These are phyloP conservation scores for Dryadomyces quercus-mongolicae DNA, from an alignment of 2,329 filamentous ascomycete species.

Conservation along the genomic window DNA sequence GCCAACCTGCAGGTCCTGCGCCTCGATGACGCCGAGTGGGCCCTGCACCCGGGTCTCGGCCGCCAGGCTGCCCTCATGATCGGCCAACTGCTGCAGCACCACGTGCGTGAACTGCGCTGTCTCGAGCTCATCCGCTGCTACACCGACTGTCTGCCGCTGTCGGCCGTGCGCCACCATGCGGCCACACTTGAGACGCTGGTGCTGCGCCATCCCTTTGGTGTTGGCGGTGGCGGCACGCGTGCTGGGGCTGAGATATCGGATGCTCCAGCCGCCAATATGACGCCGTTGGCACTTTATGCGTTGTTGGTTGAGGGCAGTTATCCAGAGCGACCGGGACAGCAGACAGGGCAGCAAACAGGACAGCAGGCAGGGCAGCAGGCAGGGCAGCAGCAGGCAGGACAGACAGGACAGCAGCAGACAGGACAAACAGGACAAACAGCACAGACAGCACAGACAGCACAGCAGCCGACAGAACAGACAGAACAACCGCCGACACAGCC, in stretches of 20 bases:
- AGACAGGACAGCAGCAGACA: too few relatives aligned
- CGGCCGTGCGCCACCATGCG: constrained; percentile 26
- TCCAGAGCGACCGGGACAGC: background rate
- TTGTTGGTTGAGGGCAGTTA: background rate
- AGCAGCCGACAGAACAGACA: too few relatives aligned
- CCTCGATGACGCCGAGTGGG: constrained; percentile 31
- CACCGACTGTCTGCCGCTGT: constrained; percentile 25
- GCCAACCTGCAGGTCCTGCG: constrained; percentile 23
- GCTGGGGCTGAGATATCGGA: background rate
- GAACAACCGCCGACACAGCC: too few relatives aligned
- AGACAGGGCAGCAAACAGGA: too few relatives aligned
- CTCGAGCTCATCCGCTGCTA: constrained; percentile 29
- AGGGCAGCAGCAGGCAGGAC: background rate
- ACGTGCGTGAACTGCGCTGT: constrained; percentile 23
- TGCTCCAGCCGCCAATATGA: background rate
- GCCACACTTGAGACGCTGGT: constrained; percentile 24
- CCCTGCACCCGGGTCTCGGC: constrained; percentile 19
- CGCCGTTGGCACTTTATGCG: background rate
- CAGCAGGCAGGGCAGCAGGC: too few relatives aligned
- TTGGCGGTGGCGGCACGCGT: background rate
- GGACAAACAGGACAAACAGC: too few relatives aligned
- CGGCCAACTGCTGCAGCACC: constrained; percentile 24
- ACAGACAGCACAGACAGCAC: too few relatives aligned
- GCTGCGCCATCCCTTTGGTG: constrained; percentile 24
- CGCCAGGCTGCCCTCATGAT: constrained; percentile 26